phyloP scores from a whole-genome alignment of 2,329 filamentous ascomycete genomes.

The Periglandula ipomoeae region DNA sequence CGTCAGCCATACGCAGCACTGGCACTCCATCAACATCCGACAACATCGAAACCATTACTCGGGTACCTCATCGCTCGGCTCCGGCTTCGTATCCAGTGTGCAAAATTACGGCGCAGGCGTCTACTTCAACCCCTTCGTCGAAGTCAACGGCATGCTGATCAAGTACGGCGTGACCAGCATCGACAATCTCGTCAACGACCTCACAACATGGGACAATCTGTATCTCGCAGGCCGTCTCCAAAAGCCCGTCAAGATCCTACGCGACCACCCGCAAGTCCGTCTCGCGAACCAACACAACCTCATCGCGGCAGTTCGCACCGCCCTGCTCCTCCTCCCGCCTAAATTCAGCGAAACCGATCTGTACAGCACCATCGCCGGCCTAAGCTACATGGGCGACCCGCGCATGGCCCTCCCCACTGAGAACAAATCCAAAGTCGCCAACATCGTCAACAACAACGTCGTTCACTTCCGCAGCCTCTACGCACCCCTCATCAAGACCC shows the following conservation, averaged over 20 bases:
- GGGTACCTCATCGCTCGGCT: constrained; percentile 71
- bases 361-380: constrained; percentile 82
- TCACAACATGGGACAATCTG: constrained; percentile 85
- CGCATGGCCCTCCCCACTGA: constrained; percentile 88
- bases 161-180: constrained; percentile 98
- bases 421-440: constrained; percentile 83
- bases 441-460: constrained; percentile 89
- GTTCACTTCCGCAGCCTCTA: constrained; percentile 88
- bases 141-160: constrained; percentile 88
- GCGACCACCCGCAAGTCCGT: constrained; percentile 85
- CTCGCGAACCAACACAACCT: constrained; percentile 95
- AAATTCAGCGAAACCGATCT: constrained; percentile 80
- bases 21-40: constrained; percentile 85
- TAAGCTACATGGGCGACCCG: constrained; percentile 94
- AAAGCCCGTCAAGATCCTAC: constrained; percentile 95
- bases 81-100: constrained; percentile 71
- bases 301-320: constrained; percentile 81
- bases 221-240: constrained; percentile 95
- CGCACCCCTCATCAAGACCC: constrained; percentile 75
- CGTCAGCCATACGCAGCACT: constrained; percentile 89
- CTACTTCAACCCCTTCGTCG: constrained; percentile 95
- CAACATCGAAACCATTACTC: constrained; percentile 94
- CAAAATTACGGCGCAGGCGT: constrained; percentile 93
- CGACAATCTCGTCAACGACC: constrained; percentile 76
- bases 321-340: constrained; percentile 74